Base-by-base conservation (phyloP, 202 grass and related monocot species). In the Eragrostis tef region DNA sequence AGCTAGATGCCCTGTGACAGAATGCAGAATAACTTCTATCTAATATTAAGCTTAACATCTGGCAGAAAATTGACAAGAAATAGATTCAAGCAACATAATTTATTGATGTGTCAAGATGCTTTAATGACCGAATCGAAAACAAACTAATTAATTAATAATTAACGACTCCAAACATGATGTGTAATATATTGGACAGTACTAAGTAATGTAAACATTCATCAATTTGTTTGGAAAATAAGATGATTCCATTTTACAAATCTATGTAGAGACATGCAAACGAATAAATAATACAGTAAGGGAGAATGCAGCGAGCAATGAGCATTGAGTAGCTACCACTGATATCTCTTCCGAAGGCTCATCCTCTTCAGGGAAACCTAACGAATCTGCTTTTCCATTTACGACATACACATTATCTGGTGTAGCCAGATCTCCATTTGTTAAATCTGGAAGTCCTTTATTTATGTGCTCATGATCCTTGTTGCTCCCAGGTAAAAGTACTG, bases 311-410 rank as follows among this genome's bases (percentile, higher is more conserved):
- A 44, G 51, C 17, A 51, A 14, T 64, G 49, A 73, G 19, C 24
- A 75, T 6, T 25, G 39, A 87, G 58, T 56, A 86, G 22, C 75
- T 86, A 94, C 90, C 86, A 74, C 51, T 69, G 56, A 31, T 39
- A 80, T 81, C 34, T 89, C 87, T 11, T 92, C 77, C 58, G 77
- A 86, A 70, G 81, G 74, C 39, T 77, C 75, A 48, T 79, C 74
- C 16, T 77, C 73, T 29, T 73, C 48, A 53, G 56, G 67, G 84
- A 52, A 51, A 71, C 64, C 60, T 83, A 64, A 68, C 81, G 70
- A 24, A 78, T 76, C 63, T 6, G 50, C 49, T 79, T 57, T 76
- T 36, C 78, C 87, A 81, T 92, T 92, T 80, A 46, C 65, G 58
- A 61, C 73, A 61, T 44, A 73, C 24, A 76, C 29, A 54, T 69